Conservation (phyloP, 306 rosid genomes). For the Glycine tomentella region DNA sequence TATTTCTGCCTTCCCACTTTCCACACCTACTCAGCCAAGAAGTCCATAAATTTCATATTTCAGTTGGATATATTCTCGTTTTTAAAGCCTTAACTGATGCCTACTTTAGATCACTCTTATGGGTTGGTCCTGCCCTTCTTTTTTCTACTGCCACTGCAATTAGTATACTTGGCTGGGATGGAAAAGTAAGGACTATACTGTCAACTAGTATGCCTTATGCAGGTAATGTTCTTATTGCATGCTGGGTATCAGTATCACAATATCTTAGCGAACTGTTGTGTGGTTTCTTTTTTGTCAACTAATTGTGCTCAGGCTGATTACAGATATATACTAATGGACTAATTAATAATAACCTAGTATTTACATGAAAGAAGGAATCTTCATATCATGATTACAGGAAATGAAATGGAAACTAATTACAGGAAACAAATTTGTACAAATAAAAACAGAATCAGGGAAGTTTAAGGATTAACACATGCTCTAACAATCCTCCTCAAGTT, state of each 20-base stretch:
- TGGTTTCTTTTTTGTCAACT: conserved; percentile 16
- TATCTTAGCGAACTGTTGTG: conserved; percentile 41
- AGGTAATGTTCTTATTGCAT: conserved; percentile 61
- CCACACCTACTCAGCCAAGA: conserved; percentile 35
- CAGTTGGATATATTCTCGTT: conserved; percentile 34
- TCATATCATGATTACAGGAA: no score
- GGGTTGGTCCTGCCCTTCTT: conserved; percentile 98
- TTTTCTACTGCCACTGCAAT: conserved; percentile 92
- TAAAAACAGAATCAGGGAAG: no score
- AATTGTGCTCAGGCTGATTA: no score
- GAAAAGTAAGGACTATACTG: conserved; percentile 91
- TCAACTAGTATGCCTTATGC: conserved; percentile 82
- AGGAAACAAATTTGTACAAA: no score
- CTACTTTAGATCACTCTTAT: conserved; percentile 92
- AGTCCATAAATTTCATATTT: conserved; percentile 31
- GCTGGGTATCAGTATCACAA: conserved; percentile 37
- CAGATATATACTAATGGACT: no score
- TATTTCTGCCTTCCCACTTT: conserved; percentile 39
- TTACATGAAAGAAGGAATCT: no score
- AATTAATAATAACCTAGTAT: no score
- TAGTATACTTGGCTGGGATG: conserved; percentile 98
- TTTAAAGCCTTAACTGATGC: conserved; percentile 64
- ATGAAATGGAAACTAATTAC: no score
- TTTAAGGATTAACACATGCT: no score
- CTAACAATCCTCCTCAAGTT: no score